Conservation (phyloP, 2,329 filamentous ascomycete species). For the Hymenoscyphus albidus region DNA sequence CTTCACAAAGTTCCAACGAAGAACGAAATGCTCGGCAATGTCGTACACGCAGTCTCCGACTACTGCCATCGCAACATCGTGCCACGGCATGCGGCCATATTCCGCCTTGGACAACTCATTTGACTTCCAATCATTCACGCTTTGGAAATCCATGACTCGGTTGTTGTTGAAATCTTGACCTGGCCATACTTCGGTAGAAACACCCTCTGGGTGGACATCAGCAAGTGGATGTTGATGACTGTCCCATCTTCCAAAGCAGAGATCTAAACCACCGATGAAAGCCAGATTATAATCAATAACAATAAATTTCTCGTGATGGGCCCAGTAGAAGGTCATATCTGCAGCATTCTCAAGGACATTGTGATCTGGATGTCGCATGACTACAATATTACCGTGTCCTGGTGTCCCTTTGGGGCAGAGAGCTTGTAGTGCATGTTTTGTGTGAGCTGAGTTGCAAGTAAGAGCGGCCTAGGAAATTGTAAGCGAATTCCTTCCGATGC, state of each 20-base stretch:
- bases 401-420: slow-evolving; percentile 78
- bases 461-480: slow-evolving; percentile 56
- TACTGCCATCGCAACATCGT: slow-evolving; percentile 91
- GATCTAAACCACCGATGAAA: slow-evolving; percentile 89
- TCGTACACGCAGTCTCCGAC: slow-evolving; percentile 87
- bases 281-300: slow-evolving; percentile 88
- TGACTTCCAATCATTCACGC: slow-evolving; percentile 84
- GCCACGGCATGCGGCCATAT: slow-evolving; percentile 96
- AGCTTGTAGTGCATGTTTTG: slow-evolving; percentile 76
- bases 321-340: slow-evolving; percentile 97
- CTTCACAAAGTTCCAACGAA: slow-evolving; percentile 96
- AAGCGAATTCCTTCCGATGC: background rate
- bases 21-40: slow-evolving; percentile 90
- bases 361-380: slow-evolving; percentile 92
- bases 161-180: slow-evolving; percentile 99
- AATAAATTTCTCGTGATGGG: slow-evolving; percentile 96
- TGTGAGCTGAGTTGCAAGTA: slow-evolving; percentile 90
- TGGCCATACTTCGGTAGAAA: slow-evolving; percentile 82
- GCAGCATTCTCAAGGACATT: slow-evolving; percentile 90
- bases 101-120: slow-evolving; percentile 91
- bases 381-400: slow-evolving; percentile 81
- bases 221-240: slow-evolving; percentile 77
- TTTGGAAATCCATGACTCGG: slow-evolving; percentile 90
- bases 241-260: slow-evolving; percentile 97
- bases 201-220: slow-evolving; percentile 81